A percentile compares a stretch with the other conserved stretches of the same genome.
Conservation (phyloP, 108 stramenopile species). For the Nitzschia inconspicua region DNA sequence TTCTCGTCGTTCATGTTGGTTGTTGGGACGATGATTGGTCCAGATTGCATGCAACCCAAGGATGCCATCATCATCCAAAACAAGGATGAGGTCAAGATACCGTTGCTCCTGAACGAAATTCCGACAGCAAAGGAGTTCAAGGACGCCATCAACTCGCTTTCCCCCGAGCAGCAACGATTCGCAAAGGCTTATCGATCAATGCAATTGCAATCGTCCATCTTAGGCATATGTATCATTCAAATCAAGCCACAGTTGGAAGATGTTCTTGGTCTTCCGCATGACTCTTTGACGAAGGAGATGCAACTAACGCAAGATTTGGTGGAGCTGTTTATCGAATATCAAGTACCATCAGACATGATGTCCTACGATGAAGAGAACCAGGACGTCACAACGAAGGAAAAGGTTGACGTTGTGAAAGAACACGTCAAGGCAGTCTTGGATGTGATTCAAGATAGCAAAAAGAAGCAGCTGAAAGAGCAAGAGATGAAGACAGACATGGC, state of each 20-base stretch:
- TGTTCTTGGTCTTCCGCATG: constrained; percentile 63
- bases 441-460: constrained; percentile 53
- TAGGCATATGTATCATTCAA: constrained; percentile 77
- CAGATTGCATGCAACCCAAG: constrained; percentile 62
- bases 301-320: constrained; percentile 79
- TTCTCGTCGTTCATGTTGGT: constrained; percentile 80
- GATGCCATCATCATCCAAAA: constrained; percentile 84
- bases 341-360: constrained; percentile 84
- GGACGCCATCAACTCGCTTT: constrained; percentile 79
- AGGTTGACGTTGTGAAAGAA: constrained; percentile 55
- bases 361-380: constrained; percentile 48
- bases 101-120: constrained; percentile 72
- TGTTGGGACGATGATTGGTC: constrained; percentile 71
- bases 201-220: constrained; percentile 81
- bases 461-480: constrained; percentile 52
- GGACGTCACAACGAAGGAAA: constrained; percentile 37
- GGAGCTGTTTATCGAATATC: constrained; percentile 82
- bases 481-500: constrained; percentile 58
- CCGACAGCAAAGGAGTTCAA: constrained; percentile 90
- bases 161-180: constrained; percentile 87
- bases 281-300: constrained; percentile 83
- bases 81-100: constrained; percentile 87
- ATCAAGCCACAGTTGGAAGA: constrained; percentile 88
- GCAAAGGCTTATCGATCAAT: constrained; percentile 76
- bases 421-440: constrained; percentile 67